Conservation (phyloP, 129 eudicot genomes). For the Tagetes patula region DNA sequence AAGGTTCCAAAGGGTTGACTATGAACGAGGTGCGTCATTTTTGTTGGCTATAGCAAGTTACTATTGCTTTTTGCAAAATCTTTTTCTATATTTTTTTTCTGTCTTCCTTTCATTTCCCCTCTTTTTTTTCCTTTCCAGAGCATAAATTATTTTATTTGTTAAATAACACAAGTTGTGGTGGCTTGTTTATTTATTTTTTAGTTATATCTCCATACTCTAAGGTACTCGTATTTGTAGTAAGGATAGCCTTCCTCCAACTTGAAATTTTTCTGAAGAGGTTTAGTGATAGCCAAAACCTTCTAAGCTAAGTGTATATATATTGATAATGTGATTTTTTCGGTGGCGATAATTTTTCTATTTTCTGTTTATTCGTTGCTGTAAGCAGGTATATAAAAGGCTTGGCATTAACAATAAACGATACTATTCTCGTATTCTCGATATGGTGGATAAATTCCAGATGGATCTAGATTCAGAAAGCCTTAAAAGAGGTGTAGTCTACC, state of each 20-base stretch:
- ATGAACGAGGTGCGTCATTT: conserved; percentile 49
- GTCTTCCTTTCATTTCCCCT: neutral
- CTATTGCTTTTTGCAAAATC: neutral
- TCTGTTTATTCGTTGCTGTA: conserved; percentile 9
- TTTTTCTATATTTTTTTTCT: neutral
- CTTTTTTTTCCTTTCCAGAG: neutral
- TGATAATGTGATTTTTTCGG: neutral
- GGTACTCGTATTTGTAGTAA: neutral
- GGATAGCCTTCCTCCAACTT: neutral
- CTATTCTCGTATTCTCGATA: conserved; percentile 47
- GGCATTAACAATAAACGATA: conserved; percentile 62
- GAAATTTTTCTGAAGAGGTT: neutral
- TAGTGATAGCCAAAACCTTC: neutral
- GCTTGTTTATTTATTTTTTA: conserved; percentile 1
- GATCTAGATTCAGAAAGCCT: conserved; percentile 61
- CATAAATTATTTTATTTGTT: neutral
- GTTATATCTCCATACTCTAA: neutral
- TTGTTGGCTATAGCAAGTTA: conserved; percentile 18
- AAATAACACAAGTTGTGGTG: neutral
- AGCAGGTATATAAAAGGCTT: conserved; percentile 73
- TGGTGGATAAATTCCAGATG: conserved; percentile 70
- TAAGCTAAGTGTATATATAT: conserved; percentile 1
- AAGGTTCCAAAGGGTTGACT: conserved; percentile 83
- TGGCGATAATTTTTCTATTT: neutral
- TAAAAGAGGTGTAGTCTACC: conserved; percentile 62